Conservation (phyloP, 78 protist species). For the Cavenderia fasciculata region DNA sequence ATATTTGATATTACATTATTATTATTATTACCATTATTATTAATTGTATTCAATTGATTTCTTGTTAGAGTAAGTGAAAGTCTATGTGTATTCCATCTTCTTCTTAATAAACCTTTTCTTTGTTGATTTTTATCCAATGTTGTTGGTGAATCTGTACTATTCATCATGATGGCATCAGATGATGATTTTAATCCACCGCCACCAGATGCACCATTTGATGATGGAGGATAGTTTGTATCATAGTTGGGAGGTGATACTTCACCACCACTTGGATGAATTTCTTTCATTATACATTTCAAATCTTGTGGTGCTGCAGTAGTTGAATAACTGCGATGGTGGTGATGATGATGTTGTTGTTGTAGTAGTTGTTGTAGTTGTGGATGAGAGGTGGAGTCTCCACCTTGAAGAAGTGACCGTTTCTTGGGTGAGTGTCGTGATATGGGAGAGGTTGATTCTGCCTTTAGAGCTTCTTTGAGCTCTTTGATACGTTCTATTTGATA, state of each 20-base stretch:
- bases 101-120: slow-evolving; percentile 21
- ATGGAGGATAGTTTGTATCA: background rate
- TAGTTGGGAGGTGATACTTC: too few species aligned
- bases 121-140: slow-evolving; percentile 3
- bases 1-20: background rate
- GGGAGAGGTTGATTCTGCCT: background rate
- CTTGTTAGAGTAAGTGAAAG: slow-evolving; percentile 34
- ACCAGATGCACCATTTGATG: background rate
- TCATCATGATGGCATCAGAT: background rate
- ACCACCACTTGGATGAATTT: background rate
- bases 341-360: background rate
- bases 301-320: background rate
- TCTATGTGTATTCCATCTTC: slow-evolving; percentile 43
- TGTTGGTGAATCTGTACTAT: background rate
- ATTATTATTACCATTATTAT: background rate
- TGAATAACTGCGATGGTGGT: background rate
- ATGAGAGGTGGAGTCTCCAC: background rate
- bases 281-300: background rate
- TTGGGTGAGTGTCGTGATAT: background rate
- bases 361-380: background rate
- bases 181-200: slow-evolving; percentile 9
- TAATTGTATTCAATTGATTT: background rate
- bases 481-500: slow-evolving; percentile 31
- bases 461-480: slow-evolving; percentile 1
- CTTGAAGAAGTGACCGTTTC: background rate